These are phyloP conservation scores for Geotrichum bryndzae DNA, from an alignment of 1,139 yeast genomes.

Conservation along the genomic window DNA sequence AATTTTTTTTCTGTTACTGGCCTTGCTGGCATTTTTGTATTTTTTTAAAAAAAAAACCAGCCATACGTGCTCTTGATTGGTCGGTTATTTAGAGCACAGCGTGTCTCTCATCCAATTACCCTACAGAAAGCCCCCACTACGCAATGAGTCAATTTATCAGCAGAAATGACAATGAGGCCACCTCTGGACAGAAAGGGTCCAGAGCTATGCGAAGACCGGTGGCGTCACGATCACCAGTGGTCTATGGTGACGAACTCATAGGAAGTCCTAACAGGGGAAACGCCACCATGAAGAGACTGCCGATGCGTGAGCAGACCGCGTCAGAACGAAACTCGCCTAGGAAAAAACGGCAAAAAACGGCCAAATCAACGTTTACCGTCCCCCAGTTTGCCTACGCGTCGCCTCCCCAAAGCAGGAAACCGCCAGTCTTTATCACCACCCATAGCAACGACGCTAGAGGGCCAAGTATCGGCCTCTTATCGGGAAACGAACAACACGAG, in stretches of 20 bases:
- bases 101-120: not conserved
- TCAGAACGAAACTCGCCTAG: constrained; percentile 2
- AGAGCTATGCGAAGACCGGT: not conserved
- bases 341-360: not conserved
- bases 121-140: not conserved
- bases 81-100: not conserved
- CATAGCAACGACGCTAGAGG: not conserved
- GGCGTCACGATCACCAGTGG: not conserved
- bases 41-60: not conserved
- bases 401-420: not conserved
- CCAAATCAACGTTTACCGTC: not conserved
- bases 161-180: not conserved
- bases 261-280: not conserved
- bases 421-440: not conserved
- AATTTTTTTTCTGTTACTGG: not conserved
- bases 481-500: not conserved
- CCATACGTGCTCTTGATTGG: not conserved
- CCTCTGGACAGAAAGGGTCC: not conserved
- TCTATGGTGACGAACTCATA: not conserved
- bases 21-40: not conserved
- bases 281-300: not conserved
- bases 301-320: constrained; percentile 1
- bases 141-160: not conserved
- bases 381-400: not conserved
- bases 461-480: not conserved